Evolutionary conservation across 2,329 filamentous ascomycete genomes (phyloP).

Genomic region (Calonectria crousiana): DNA sequence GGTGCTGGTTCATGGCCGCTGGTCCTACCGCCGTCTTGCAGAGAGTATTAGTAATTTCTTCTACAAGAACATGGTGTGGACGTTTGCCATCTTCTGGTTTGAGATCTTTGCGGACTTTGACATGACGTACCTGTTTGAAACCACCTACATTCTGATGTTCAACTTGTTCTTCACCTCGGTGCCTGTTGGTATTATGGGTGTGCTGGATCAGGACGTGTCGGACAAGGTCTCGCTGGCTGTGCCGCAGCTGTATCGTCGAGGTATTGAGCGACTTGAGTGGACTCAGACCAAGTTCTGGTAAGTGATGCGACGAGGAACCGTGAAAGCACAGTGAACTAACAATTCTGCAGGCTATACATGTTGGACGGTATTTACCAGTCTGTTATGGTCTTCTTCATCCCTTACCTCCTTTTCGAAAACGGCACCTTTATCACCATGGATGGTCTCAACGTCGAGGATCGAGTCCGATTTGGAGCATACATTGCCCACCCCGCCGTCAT

Average conservation of each 20-base stretch:
- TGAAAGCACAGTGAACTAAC: conserved; percentile 15
- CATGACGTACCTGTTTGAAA: conserved; percentile 96
- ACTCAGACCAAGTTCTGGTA: conserved; percentile 97
- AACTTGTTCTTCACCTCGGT: conserved; percentile 97
- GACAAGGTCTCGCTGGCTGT: conserved; percentile 94
- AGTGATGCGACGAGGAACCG: conserved; percentile 46
- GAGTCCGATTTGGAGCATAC: conserved; percentile 87
- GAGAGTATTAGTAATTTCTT: conserved; percentile 99
- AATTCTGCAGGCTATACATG: conserved; percentile 83
- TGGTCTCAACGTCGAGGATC: conserved; percentile 82
- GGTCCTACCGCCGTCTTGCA: conserved; percentile 94
- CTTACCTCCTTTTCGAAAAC: conserved; percentile 81
- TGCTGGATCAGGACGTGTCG: conserved; percentile 96
- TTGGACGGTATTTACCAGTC: conserved; percentile 94
- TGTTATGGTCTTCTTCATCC: conserved; percentile 91
- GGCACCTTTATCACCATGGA: conserved; percentile 78
- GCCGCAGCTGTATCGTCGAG: conserved; percentile 93
- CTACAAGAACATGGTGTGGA: conserved; percentile 99
- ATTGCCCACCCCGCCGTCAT: conserved; percentile 87
- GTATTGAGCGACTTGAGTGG: conserved; percentile 97
- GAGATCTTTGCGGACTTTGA: conserved; percentile 97
- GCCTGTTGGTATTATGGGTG: conserved; percentile 94
- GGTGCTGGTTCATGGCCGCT: conserved; percentile 90
- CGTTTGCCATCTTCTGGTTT: conserved; percentile 96
- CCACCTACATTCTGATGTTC: conserved; percentile 96